Base-by-base conservation (phyloP, 2,329 filamentous ascomycete genomes). In the Exophiala alcalophila region DNA sequence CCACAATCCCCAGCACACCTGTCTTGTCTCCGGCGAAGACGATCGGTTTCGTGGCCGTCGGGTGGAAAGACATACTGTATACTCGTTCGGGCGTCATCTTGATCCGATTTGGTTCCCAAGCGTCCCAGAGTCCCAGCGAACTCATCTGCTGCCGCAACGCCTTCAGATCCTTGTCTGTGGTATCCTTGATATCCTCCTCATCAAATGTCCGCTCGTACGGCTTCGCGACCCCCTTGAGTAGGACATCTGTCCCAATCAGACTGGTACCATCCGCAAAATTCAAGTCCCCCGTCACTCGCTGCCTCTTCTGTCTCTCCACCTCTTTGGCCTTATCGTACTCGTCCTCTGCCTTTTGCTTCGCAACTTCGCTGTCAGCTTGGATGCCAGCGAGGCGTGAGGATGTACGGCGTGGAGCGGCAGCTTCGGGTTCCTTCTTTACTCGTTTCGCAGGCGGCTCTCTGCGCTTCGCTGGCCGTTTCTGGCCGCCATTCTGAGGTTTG, bases 1-100 rank as follows among this genome's bases (percentile, higher is more conserved):
- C 91, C 40, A 96, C 91, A 1, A 98, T 79, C 0, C 92, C 92
- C 45, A 97, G 73, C 16, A 88, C 86, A 1, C 92, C 91, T 53
- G 94, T 77, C 62, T 98, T 98, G 59, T 98, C 92, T 8, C 91
- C 91, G 0, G 91, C 91, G 60, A 98, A 94, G 1, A 97, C 76
- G 2, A 98, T 72, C 0, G 90, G 81, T 58, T 97, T 97, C 2
- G 90, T 81, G 44, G 81, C 73, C 0, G 82, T 90, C 0, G 92
- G 92, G 57, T 98, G 92, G 55, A 98, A 91, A 0, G 83, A 81
- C 57, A 97, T 80, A 0, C 86, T 77, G 59, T 97, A 98, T 10
- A 94, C 77, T 39, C 91, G 72, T 55, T 95, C 88, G 0, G 89
- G 90, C 0, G 86, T 91, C 34, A 96, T 83, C 61, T 96, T 97